Conservation (phyloP, 1,284 basidiomycete species). For the Heterobasidion annosum region DNA sequence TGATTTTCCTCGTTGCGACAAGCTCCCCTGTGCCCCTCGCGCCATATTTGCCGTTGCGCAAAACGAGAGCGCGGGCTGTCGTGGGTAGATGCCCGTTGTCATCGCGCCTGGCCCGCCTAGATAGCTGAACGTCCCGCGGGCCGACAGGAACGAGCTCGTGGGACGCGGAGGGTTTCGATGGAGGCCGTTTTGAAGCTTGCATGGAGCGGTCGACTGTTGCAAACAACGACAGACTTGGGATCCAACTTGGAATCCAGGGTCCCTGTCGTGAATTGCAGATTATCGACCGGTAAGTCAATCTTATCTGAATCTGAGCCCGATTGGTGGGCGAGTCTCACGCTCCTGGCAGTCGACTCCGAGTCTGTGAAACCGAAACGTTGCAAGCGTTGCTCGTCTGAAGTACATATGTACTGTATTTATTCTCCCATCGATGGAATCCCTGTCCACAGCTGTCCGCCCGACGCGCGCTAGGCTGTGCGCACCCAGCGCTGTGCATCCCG, state of each 20-base stretch:
- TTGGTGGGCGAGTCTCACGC: too few species aligned
- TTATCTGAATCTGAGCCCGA: too few species aligned
- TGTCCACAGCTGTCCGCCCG: too few species aligned
- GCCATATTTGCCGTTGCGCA: slow-evolving; percentile 68
- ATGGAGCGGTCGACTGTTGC: not conserved
- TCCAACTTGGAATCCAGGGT: too few species aligned
- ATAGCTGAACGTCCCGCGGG: slow-evolving; percentile 37
- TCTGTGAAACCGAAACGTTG: too few species aligned
- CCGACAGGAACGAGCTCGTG: slow-evolving; percentile 46
- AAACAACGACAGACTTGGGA: too few species aligned
- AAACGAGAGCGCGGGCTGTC: slow-evolving; percentile 59
- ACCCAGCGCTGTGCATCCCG: not conserved
- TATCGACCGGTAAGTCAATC: too few species aligned
- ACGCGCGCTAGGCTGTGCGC: not conserved
- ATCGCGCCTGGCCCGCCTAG: slow-evolving; percentile 26
- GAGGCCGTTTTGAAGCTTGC: slow-evolving; percentile 13
- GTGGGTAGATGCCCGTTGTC: slow-evolving; percentile 46
- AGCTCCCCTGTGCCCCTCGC: slow-evolving; percentile 62
- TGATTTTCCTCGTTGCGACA: slow-evolving; percentile 45
- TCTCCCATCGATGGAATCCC: too few species aligned
- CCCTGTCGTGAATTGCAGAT: too few species aligned
- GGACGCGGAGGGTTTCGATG: slow-evolving; percentile 19
- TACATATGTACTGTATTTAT: too few species aligned
- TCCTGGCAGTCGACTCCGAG: too few species aligned
- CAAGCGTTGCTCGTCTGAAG: too few species aligned